phyloP scores from a whole-genome alignment of 2,329 filamentous ascomycete genomes.

The Dendrostoma leiphaemia region DNA sequence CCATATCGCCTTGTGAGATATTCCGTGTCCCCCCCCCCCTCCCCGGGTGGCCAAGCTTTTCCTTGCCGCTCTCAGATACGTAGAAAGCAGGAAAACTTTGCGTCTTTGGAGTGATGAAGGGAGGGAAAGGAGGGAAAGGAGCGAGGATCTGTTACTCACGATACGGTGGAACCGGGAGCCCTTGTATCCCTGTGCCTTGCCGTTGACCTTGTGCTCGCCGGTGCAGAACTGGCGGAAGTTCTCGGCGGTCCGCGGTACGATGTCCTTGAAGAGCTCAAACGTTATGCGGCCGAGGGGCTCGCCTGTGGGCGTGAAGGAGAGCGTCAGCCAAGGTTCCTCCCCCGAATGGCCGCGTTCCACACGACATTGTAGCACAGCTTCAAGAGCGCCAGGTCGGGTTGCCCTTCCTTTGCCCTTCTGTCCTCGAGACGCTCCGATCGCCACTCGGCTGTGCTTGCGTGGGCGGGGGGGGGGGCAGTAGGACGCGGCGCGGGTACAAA shows the following conservation, averaged over 20 bases:
- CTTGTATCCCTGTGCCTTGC: constrained; percentile 89
- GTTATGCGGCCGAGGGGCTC: constrained; percentile 84
- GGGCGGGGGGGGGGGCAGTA: no score
- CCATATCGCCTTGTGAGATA: not conserved
- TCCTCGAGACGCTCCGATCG: no score
- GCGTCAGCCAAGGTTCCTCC: not conserved
- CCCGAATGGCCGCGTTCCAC: not conserved
- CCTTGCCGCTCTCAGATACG: no score
- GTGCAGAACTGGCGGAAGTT: constrained; percentile 98
- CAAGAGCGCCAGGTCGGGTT: no score
- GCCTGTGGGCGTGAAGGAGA: constrained; percentile 45
- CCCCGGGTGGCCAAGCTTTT: no score
- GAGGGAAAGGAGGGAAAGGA: constrained; percentile 1
- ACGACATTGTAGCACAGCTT: not conserved
- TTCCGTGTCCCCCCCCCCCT: no score
- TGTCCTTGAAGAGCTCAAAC: constrained; percentile 85
- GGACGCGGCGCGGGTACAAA: no score
- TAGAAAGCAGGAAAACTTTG: not conserved
- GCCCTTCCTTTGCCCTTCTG: no score
- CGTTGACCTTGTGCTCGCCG: constrained; percentile 80
- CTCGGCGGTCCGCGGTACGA: constrained; percentile 84
- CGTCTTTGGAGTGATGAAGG: not conserved
- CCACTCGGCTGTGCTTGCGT: no score
- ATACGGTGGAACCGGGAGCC: constrained; percentile 92
- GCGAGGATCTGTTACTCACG: constrained; percentile 47